Evolutionary conservation across 768 basidiomycete genomes (phyloP).

Genomic region (Podaxis carcinomalis): DNA sequence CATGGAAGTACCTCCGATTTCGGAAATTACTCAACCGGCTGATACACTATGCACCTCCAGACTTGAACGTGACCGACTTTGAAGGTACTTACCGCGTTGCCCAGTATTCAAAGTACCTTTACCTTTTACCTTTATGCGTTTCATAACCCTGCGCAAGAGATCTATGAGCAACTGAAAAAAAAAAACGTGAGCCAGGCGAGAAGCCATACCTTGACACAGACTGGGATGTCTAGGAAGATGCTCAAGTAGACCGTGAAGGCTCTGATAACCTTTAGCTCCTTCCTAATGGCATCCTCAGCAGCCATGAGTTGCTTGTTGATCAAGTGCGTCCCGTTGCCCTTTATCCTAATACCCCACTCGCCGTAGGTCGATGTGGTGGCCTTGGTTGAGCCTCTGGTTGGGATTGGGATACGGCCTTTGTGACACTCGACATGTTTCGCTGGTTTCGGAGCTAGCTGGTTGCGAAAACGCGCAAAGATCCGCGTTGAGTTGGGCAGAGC

Average conservation of each 20-base stretch:
- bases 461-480: slow-evolving; percentile 40
- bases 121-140: slow-evolving; percentile 99
- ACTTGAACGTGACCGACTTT: neutral
- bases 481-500: slow-evolving; percentile 26
- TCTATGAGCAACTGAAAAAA: neutral
- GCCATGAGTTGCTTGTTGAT: slow-evolving; percentile 87
- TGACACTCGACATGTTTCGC: slow-evolving; percentile 86
- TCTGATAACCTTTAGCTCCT: slow-evolving; percentile 86
- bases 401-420: slow-evolving; percentile 84
- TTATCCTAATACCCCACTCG: slow-evolving; percentile 88
- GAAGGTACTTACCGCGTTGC: slow-evolving; percentile 66
- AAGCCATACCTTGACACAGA: slow-evolving; percentile 83
- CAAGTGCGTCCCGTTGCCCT: slow-evolving; percentile 74
- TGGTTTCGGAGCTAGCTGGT: slow-evolving; percentile 76
- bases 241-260: slow-evolving; percentile 82
- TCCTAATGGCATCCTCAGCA: slow-evolving; percentile 82
- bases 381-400: slow-evolving; percentile 85
- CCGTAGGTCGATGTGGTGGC: slow-evolving; percentile 91
- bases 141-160: slow-evolving; percentile 73
- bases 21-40: slow-evolving; percentile 86
- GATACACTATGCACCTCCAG: slow-evolving; percentile 53
- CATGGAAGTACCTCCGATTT: slow-evolving; percentile 81
- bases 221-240: slow-evolving; percentile 94
- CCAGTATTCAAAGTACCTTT: slow-evolving; percentile 99
- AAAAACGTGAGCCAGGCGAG: neutral